Conservation (phyloP, 1,139 yeast genomes). For the Blastobotrys proliferans region DNA sequence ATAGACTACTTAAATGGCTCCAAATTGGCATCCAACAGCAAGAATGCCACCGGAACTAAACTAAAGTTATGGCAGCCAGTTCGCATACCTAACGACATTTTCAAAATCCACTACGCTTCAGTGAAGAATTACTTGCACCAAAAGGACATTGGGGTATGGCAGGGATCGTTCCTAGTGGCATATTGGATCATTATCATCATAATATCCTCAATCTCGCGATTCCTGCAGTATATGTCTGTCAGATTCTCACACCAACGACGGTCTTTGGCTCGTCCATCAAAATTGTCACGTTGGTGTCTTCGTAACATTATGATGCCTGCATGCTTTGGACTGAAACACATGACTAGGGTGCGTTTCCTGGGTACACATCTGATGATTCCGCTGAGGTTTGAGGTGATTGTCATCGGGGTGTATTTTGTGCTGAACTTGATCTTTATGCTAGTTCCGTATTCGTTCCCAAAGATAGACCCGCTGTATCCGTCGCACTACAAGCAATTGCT, state of each 20-base stretch:
- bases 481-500: constrained; percentile 41
- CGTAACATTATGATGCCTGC: constrained; percentile 33
- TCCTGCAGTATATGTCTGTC: constrained; percentile 21
- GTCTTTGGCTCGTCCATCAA: constrained; percentile 26
- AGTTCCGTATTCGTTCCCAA: constrained; percentile 42
- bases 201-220: constrained; percentile 19
- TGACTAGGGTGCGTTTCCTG: constrained; percentile 24
- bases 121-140: constrained; percentile 28
- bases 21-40: constrained; percentile 1
- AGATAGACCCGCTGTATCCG: constrained; percentile 36
- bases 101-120: constrained; percentile 15
- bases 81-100: constrained; percentile 2
- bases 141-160: constrained; percentile 33
- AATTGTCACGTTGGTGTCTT: constrained; percentile 24
- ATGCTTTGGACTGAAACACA: constrained; percentile 31
- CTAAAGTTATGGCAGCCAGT: constrained; percentile 7
- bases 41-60: neutral
- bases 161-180: constrained; percentile 32
- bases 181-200: constrained; percentile 35
- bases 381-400: constrained; percentile 56
- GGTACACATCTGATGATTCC: constrained; percentile 44
- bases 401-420: constrained; percentile 45
- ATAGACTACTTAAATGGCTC: constrained; percentile 17
- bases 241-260: constrained; percentile 27
- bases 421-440: constrained; percentile 43